Base-by-base conservation (phyloP, 805 yeast genomes). In the Hanseniaspora clermontiae region DNA sequence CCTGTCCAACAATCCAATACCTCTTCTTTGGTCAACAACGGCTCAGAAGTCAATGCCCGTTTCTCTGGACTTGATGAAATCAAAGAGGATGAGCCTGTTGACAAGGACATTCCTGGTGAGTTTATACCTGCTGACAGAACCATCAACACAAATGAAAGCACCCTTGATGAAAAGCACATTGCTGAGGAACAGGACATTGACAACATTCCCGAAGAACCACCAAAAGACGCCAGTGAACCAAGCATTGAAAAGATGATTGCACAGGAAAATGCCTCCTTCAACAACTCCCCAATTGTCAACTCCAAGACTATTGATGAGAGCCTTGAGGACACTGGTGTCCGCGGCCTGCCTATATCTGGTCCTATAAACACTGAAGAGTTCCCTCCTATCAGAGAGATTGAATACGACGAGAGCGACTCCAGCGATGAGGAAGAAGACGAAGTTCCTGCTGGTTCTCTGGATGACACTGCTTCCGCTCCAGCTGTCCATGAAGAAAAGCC, bases 11-110 rank as follows among this genome's bases (percentile, higher is more conserved):
- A 83, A 58, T 86, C 95, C 0, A 79, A 85, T 42, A 86, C 96
- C 0, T 88, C 96, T 0, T 86, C 95, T 46, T 95, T 89, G 37
- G 91, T 85, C 63, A 90, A 90, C 70, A 89, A 91, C 67, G 88
- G 97, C 2, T 90, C 97, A 0, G 79, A 81, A 69, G 86, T 95
- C 24, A 71, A 20, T 14, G 17, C n/a, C 19, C 45, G 15, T 24
- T 6, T 24, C n/a, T 20, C 45, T 42, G 45, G 31, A 17, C 11
- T 42, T 8, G 32, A 19, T 5, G 29, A 42, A 19, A 34, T 27
- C 37, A 19, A n/a, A 5, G 38, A 43, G 17, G 64, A 64, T 14
- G 65, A 62, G 50, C 55, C 46, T 0, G 60, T 62, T 51, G 70
- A 65, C 49, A 57, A 63, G 20, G 57, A 64, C 3, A 59, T 65